These are phyloP conservation scores for Colletotrichum sansevieriae DNA, from an alignment of 2,329 filamentous ascomycete species.

Conservation along the genomic window DNA sequence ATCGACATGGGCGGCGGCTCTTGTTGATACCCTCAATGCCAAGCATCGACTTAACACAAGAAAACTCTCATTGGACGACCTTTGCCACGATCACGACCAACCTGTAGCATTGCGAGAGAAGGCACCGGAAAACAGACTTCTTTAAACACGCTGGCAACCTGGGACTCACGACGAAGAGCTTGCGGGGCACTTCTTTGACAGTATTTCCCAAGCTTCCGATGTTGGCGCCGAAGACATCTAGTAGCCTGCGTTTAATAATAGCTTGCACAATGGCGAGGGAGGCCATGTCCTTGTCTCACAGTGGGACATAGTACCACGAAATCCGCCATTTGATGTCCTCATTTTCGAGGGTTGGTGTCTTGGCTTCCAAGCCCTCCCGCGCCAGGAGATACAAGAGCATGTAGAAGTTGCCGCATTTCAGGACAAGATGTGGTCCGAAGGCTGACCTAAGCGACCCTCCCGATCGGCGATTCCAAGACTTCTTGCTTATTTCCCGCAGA, in stretches of 20 bases:
- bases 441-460: too few species aligned
- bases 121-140: conserved; percentile 20
- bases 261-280: conserved; percentile 32
- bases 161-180: conserved; percentile 38
- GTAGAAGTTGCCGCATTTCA: too few species aligned
- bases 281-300: conserved; percentile 18
- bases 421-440: too few species aligned
- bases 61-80: conserved; percentile 37
- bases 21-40: conserved; percentile 32
- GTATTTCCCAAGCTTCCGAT: background rate
- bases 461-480: too few species aligned
- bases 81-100: conserved; percentile 36
- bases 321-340: conserved; percentile 30
- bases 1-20: conserved; percentile 39
- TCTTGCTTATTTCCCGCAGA: too few species aligned
- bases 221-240: background rate
- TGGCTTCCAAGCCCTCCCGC: conserved; percentile 30
- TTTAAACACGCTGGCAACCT: conserved; percentile 35
- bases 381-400: conserved; percentile 1
- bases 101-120: conserved; percentile 30
- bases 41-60: conserved; percentile 34
- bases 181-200: conserved; percentile 31
- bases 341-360: conserved; percentile 41
- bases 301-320: conserved; percentile 32
- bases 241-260: conserved; percentile 39